Evolutionary conservation across 202 grass and related monocot species (phyloP), one percentile per base, ranked within the genome.

Genomic region (Alloteropsis angusta): DNA sequence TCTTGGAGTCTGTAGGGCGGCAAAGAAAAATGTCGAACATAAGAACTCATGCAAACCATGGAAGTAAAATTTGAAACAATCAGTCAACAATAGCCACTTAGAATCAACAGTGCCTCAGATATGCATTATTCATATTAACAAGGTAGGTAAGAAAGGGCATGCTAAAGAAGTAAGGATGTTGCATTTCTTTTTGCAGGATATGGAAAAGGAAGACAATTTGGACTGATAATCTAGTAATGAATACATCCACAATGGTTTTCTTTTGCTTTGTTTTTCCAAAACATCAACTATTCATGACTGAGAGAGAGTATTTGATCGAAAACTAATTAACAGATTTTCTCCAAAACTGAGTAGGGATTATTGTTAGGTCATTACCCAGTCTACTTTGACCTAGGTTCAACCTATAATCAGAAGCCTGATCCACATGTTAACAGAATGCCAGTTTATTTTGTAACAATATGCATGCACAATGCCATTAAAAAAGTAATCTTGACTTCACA

Each of bases 1-100:
- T 99, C 96, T 87, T 91, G 87, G 19, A 99, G 88, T 86, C 96
- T 99, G 71, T 6, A 82, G 15, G 23, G 12, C 10, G 58, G 47
- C 41, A 75, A 48, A 50, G 68, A 30, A 77, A 35, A 76, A 6
- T 37, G 43, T 14, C 7, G 38, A 85, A 60, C 42, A 72, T 77
- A 58, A 57, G 47, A 77, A 65, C 56, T 65, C 4, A 58, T 5
- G 16, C 8, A 5, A 71, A 36, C 22, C 18, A 16, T 55, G 70
- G 50, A 41, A 56, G 50, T 0, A 73, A 73, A 73, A 9, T 39
- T 56, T 25, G 5, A 9, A 16, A 56, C 4, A 41, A 8, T 25
- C 3, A 25, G 22, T 19, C 48, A 72, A 9, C 11, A 15, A 25
- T 73, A 39, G 5, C 28, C 30, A 71, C 34, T 36, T 32, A 69